Evolutionary conservation across 805 yeast species (phyloP).

Genomic region (Cyberlindnera xylosilytica): DNA sequence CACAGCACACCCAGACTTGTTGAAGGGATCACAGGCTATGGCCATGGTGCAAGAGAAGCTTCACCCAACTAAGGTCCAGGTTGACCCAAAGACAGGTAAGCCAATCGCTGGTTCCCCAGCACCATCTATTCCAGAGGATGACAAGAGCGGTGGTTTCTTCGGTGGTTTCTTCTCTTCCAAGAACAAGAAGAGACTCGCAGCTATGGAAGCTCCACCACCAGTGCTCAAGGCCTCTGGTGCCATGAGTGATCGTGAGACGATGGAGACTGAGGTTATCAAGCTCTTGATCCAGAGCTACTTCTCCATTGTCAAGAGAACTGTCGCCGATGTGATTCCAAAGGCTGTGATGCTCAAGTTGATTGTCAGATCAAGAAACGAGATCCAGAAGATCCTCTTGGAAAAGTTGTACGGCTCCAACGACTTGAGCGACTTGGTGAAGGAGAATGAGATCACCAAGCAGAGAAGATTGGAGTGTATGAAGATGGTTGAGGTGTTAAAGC

Average conservation of each 20-base stretch:
- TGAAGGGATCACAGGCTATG: slow-evolving; percentile 95
- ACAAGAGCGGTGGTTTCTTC: slow-evolving; percentile 75
- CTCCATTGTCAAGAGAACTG: slow-evolving; percentile 88
- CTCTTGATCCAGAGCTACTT: slow-evolving; percentile 86
- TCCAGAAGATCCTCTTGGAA: slow-evolving; percentile 86
- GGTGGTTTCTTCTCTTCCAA: slow-evolving; percentile 93
- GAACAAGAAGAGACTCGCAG: slow-evolving; percentile 89
- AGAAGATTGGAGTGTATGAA: slow-evolving; percentile 91
- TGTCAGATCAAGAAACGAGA: slow-evolving; percentile 76
- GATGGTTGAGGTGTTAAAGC: slow-evolving; percentile 89
- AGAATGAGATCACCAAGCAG: slow-evolving; percentile 87
- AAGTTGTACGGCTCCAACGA: slow-evolving; percentile 77
- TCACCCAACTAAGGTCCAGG: slow-evolving; percentile 67
- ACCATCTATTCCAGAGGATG: slow-evolving; percentile 32
- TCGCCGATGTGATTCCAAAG: slow-evolving; percentile 92
- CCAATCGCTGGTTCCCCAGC: slow-evolving; percentile 44
- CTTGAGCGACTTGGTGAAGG: slow-evolving; percentile 77
- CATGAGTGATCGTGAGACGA: slow-evolving; percentile 90
- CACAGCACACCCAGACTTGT: slow-evolving; percentile 95
- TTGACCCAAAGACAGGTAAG: slow-evolving; percentile 89
- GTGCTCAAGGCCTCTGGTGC: slow-evolving; percentile 88
- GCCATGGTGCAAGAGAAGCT: slow-evolving; percentile 83
- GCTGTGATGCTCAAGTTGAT: slow-evolving; percentile 92
- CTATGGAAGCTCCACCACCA: slow-evolving; percentile 97
- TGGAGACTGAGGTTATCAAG: slow-evolving; percentile 97